Evolutionary conservation across 2,329 filamentous ascomycete genomes (phyloP).

Genomic region (Pezicula neosporulosa): DNA sequence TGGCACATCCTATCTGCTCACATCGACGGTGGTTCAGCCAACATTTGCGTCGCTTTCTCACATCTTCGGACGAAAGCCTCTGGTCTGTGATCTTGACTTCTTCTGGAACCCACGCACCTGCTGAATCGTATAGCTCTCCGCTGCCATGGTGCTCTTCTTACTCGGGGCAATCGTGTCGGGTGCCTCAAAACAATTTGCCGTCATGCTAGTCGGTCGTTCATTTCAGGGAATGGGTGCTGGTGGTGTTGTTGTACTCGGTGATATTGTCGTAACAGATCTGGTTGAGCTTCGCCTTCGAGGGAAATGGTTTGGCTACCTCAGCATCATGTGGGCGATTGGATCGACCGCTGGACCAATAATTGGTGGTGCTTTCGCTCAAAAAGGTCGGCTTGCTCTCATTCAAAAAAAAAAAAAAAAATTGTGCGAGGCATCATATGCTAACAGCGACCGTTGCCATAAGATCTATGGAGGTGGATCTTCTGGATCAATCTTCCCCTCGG

Average conservation of each 20-base stretch:
- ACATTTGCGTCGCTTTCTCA: constrained; percentile 28
- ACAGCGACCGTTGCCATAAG: constrained; percentile 9
- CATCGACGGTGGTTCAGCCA: constrained; percentile 55
- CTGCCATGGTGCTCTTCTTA: not conserved
- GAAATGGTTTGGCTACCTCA: constrained; percentile 29
- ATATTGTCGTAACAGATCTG: constrained; percentile 39
- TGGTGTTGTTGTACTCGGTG: constrained; percentile 39
- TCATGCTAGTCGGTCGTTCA: constrained; percentile 23
- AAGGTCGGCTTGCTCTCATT: not conserved
- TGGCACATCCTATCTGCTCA: constrained; percentile 63
- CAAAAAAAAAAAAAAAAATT: too few relatives aligned
- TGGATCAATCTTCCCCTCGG: constrained; percentile 11
- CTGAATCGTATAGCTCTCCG: not conserved
- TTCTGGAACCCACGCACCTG: not conserved
- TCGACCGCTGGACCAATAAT: constrained; percentile 24
- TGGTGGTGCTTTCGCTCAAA: constrained; percentile 20
- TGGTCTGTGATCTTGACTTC: not conserved
- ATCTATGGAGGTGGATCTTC: constrained; percentile 17
- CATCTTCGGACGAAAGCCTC: constrained; percentile 31
- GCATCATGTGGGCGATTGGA: constrained; percentile 16
- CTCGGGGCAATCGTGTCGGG: not conserved
- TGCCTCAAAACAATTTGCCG: not conserved
- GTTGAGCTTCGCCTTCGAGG: constrained; percentile 35
- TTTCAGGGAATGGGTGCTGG: constrained; percentile 46
- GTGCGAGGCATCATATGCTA: not conserved